Evolutionary conservation across 192 early-diverging fungal genomes (phyloP), one percentile per base, ranked within the genome.

Genomic region (Umbelopsis sp.): DNA sequence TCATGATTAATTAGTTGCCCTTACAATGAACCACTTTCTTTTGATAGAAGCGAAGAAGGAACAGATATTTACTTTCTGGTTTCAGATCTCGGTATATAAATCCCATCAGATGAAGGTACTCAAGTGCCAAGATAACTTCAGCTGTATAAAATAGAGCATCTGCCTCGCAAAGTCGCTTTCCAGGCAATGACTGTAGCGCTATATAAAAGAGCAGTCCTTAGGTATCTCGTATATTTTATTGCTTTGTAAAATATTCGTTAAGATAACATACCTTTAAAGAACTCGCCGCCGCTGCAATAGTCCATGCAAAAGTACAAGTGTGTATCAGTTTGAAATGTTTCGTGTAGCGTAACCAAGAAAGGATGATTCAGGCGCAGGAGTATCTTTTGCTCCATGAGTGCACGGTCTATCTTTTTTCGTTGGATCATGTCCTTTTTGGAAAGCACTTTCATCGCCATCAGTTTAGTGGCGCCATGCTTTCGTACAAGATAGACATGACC

Each of bases 391-490:
- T 98, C 97, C 20, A 96, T 93, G 49, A 98, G 81, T 27, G 95
- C 96, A 41, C 97, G 88, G 74, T 97, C 96, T 74, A 98, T 91
- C 82, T 98, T 98, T 81, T 98, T 95, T 46, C 96, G 87, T 76
- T 93, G 94, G 70, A 98, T 90, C 97, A 98, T 98, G 77, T 97
- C 97, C 53, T 86, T 83, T 84, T 98, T 98, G 27, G 91, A 92
- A 70, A 96, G 77, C 1, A 95, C 93, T 49, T 76, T 76, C 20
- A 76, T 47, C 11, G 75, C 75, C 61, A 71, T 64, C 12, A 76
- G 53, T 13, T 71, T 45, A 18, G 67, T 48, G 4, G 52, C 49
- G 25, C 53, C 51, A 49, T 68, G 71, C 11, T 72, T 52, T 12
- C 71, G 53, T 3, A 76, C 75, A 27, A 76, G 75, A 46, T 76